A percentile compares a stretch with the other conserved stretches of the same genome.
These are phyloP conservation scores for Termitomyces sp. DNA, from an alignment of 768 basidiomycete genomes.

Conservation along the genomic window DNA sequence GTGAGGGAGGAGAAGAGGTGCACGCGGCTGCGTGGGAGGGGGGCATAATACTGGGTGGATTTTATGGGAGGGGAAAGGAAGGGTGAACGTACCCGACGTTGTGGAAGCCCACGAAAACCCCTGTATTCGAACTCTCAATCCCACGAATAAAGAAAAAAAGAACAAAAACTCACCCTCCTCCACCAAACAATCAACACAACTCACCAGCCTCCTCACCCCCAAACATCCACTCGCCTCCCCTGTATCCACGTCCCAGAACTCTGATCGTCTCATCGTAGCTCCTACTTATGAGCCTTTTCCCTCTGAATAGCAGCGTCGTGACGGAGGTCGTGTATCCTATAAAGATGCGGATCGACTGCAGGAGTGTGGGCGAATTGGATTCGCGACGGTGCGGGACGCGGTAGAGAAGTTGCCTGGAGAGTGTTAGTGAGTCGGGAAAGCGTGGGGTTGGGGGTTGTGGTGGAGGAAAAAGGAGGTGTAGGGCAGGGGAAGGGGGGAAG, in stretches of 20 bases:
- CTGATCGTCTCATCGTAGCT: constrained; percentile 91
- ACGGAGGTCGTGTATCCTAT: constrained; percentile 86
- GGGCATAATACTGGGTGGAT: too few relatives aligned
- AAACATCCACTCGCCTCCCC: constrained; percentile 69
- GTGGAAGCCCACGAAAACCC: constrained; percentile 91
- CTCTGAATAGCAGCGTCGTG: constrained; percentile 74
- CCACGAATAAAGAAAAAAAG: background rate
- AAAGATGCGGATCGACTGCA: constrained; percentile 76
- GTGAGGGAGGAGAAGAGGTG: constrained; percentile 86
- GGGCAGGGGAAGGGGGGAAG: too few relatives aligned
- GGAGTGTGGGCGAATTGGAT: constrained; percentile 77
- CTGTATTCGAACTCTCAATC: too few relatives aligned
- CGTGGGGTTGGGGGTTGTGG: background rate
- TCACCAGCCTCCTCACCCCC: constrained; percentile 85
- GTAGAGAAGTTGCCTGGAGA: constrained; percentile 56
- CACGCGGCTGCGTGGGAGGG: constrained; percentile 57
- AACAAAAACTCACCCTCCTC: constrained; percentile 57
- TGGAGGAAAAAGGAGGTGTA: background rate
- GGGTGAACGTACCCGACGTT: constrained; percentile 88
- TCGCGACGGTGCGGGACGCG: constrained; percentile 82
- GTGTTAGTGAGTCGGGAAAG: background rate
- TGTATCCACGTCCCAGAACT: constrained; percentile 81
- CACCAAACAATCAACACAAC: constrained; percentile 82
- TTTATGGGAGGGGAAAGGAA: background rate
- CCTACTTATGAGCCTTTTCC: constrained; percentile 82